Evolutionary conservation across 495 filamentous ascomycete species (phyloP), one percentile per base, ranked within the genome.

Genomic region (Echria macrotheca): DNA sequence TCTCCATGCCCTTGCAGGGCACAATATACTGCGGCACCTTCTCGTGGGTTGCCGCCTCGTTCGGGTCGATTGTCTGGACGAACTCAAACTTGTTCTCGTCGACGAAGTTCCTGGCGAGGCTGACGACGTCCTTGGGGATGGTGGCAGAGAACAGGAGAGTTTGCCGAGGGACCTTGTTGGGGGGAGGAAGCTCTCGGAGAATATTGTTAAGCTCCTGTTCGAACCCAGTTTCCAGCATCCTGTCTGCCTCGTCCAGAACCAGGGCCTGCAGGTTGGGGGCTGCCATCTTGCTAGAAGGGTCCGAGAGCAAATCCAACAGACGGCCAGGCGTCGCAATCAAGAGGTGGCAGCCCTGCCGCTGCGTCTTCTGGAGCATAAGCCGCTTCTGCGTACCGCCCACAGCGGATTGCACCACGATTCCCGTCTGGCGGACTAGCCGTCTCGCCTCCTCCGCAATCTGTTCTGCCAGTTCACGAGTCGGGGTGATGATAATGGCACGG

Each of bases 131-230:
- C 36, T 70, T 69, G 29, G 91, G 87, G 22, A 98, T 81, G 12
- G 93, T 98, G 15, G 93, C 93, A 4, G 94, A 97, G 69, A 89
- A 96, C 57, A 98, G 77, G 17, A 98, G 77, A 0, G 91, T 96
- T 62, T 98, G 93, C 17, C 91, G 80, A 44, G 85, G 78, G 7
- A 81, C 75, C 1, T 69, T 51, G 0, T 58, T 43, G 8, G 74
- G 75, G 24, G 76, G 57, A 5, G 93, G 93, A 10, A 97, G 77
- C 8, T 73, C 52, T 0, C 67, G 44, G 53, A 85, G 70, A 57
- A 98, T 95, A 3, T 80, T 65, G 23, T 76, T 64, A 49, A 98
- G 84, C 17, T 87, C 89, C 1, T 75, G 73, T n/a, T 81, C 71
- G 66, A 98, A 98, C 0, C 94, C 94, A 51, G 87, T 76, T 56